A percentile compares a stretch with the other conserved stretches of the same genome.
Evolutionary conservation across 2,329 filamentous ascomycete species (phyloP).

Genomic region (Colletotrichum australisinense): DNA sequence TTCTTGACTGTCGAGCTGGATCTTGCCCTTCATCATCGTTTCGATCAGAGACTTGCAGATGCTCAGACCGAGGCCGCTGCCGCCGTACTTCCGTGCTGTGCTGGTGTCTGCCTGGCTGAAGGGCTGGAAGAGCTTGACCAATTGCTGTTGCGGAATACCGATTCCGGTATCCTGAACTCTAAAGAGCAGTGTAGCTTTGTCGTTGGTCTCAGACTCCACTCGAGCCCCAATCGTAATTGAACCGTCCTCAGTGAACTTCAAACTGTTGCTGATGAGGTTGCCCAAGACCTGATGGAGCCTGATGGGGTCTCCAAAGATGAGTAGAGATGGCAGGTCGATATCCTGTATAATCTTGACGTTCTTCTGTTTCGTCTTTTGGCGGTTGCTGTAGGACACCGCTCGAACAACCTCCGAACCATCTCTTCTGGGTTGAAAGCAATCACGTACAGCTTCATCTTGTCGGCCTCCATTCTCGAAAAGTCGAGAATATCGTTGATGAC

Average conservation of each 20-base stretch:
- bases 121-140: conserved; percentile 88
- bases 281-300: conserved; percentile 76
- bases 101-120: conserved; percentile 94
- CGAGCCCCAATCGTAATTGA: conserved; percentile 85
- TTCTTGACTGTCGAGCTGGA: conserved; percentile 82
- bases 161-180: conserved; percentile 93
- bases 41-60: conserved; percentile 97
- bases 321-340: conserved; percentile 80
- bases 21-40: conserved; percentile 88
- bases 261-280: conserved; percentile 91
- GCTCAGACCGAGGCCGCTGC: conserved; percentile 89
- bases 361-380: conserved; percentile 70
- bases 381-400: conserved; percentile 74
- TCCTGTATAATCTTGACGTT: conserved; percentile 75
- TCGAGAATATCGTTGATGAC: conserved; percentile 98
- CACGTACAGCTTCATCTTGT: conserved; percentile 84
- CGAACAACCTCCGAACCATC: conserved; percentile 76
- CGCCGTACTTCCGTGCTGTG: conserved; percentile 90
- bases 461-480: conserved; percentile 93
- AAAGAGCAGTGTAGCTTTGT: conserved; percentile 81
- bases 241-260: conserved; percentile 92
- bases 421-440: conserved; percentile 76
- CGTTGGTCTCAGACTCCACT: conserved; percentile 76
- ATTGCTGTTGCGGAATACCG: conserved; percentile 84
- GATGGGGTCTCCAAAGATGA: conserved; percentile 75